Percentiles rank a stretch among this genome's conserved stretches.
phyloP scores from a whole-genome alignment of 306 rosid genomes.

The Quercus berberidifolia region DNA sequence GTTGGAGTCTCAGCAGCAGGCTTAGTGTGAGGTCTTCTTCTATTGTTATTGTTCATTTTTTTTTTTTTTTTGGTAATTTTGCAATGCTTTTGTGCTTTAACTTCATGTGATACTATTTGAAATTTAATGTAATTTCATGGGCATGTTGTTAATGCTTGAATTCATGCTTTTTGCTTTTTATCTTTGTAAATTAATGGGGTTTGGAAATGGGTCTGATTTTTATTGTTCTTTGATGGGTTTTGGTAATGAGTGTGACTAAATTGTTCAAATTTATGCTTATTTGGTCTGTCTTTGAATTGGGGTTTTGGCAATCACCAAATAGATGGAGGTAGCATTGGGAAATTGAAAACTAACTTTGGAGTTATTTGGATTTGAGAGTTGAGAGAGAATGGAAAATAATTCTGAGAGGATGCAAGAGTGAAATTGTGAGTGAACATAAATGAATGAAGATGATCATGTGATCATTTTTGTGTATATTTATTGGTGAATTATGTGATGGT shows the following conservation, averaged over 20 bases:
- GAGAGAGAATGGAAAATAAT: background rate
- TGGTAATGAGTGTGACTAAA: background rate
- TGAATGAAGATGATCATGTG: background rate
- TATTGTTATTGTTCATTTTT: constrained; percentile 3
- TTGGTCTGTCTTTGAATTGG: background rate
- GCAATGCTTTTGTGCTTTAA: background rate
- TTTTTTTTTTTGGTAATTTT: background rate
- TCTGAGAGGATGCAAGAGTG: background rate
- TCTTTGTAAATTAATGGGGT: background rate
- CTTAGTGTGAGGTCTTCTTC: constrained; percentile 11
- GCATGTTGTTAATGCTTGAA: background rate
- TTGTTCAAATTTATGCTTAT: background rate
- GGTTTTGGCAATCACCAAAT: background rate
- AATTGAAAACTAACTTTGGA: background rate
- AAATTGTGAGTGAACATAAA: background rate
- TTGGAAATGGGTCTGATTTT: background rate
- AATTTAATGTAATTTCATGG: constrained; percentile 21
- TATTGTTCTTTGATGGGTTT: constrained; percentile 1
- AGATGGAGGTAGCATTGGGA: background rate
- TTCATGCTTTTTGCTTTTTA: background rate
- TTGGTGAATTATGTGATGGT: background rate
- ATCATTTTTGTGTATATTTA: background rate
- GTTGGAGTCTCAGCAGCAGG: constrained; percentile 57
- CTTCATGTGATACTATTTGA: background rate
- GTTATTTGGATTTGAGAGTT: background rate